These are phyloP conservation scores for Casuarina cunninghamiana DNA, from an alignment of 306 rosid genomes.

Conservation along the genomic window DNA sequence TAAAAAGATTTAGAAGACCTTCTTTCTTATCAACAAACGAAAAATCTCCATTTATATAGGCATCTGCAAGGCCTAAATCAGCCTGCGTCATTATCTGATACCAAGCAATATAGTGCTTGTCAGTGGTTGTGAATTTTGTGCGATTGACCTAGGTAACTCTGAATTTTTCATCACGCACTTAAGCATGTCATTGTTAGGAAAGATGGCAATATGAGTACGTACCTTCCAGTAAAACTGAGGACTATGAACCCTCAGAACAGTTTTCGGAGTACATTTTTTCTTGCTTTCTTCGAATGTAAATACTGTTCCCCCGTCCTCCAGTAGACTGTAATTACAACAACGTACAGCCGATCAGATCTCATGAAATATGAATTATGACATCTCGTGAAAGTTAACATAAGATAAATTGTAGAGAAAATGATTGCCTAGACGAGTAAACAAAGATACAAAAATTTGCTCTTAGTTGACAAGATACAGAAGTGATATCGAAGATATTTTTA, in stretches of 20 bases:
- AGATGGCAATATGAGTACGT: constrained; percentile 1
- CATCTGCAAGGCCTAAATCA: constrained; percentile 96
- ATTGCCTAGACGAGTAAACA: not conserved
- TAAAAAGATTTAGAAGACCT: constrained; percentile 66
- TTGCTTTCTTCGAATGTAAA: constrained; percentile 72
- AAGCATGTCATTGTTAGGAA: not conserved
- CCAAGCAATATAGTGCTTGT: constrained; percentile 17
- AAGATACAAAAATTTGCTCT: not conserved
- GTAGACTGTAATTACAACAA: constrained; percentile 44
- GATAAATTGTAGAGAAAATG: not conserved
- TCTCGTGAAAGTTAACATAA: constrained; percentile 6
- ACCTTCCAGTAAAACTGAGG: constrained; percentile 99
- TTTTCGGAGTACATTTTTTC: constrained; percentile 40
- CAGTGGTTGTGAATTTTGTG: constrained; percentile 3
- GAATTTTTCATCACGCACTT: not conserved
- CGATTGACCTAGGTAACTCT: not conserved
- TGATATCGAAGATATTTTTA: not conserved
- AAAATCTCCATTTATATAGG: constrained; percentile 75
- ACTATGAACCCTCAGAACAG: constrained; percentile 58
- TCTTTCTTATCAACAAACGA: constrained; percentile 73
- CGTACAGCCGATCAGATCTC: constrained; percentile 18
- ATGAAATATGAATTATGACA: not conserved
- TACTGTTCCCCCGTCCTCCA: constrained; percentile 93
- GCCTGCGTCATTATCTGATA: constrained; percentile 83
- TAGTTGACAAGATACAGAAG: not conserved